phyloP scores from a whole-genome alignment of 352 stramenopile species.

The Elongisporangium senticosum region DNA sequence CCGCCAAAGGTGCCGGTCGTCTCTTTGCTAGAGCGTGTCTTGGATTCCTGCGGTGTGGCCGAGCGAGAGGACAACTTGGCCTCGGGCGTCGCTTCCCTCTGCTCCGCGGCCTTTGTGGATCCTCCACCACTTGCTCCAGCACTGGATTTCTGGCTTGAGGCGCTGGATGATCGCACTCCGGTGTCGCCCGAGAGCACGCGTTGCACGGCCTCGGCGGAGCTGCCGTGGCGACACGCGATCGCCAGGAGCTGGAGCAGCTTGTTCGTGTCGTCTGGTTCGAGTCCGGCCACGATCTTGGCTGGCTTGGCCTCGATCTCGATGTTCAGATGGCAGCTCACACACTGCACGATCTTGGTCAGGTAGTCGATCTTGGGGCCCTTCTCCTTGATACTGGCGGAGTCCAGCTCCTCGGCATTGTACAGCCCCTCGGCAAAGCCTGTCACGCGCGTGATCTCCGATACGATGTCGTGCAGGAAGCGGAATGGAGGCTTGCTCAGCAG shows the following conservation, averaged over 20 bases:
- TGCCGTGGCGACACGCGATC: constrained; percentile 65
- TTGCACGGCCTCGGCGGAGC: constrained; percentile 60
- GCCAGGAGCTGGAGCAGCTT: constrained; percentile 90
- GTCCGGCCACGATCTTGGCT: constrained; percentile 86
- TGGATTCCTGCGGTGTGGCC: constrained; percentile 51
- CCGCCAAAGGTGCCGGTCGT: constrained; percentile 9
- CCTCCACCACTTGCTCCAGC: constrained; percentile 2
- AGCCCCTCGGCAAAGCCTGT: constrained; percentile 85
- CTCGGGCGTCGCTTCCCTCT: constrained; percentile 53
- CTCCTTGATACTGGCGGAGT: constrained; percentile 89
- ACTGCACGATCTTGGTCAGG: constrained; percentile 86
- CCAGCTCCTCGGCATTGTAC: constrained; percentile 82
- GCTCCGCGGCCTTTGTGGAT: constrained; percentile 8
- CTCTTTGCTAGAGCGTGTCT: constrained; percentile 15
- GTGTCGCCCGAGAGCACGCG: constrained; percentile 63
- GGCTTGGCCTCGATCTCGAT: constrained; percentile 84
- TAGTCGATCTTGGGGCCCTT: constrained; percentile 92
- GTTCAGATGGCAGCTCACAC: constrained; percentile 86
- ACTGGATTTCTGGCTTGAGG: constrained; percentile 25
- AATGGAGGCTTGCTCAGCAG: constrained; percentile 83
- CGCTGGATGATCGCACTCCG: constrained; percentile 23
- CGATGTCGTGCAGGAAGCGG: constrained; percentile 84
- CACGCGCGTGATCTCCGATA: constrained; percentile 70
- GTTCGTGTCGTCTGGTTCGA: constrained; percentile 93
- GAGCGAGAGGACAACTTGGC: constrained; percentile 50